A percentile compares a stretch with the other conserved stretches of the same genome.
Evolutionary conservation across 2,329 filamentous ascomycete genomes (phyloP).

Genomic region (Hymenoscyphus fraxineus): DNA sequence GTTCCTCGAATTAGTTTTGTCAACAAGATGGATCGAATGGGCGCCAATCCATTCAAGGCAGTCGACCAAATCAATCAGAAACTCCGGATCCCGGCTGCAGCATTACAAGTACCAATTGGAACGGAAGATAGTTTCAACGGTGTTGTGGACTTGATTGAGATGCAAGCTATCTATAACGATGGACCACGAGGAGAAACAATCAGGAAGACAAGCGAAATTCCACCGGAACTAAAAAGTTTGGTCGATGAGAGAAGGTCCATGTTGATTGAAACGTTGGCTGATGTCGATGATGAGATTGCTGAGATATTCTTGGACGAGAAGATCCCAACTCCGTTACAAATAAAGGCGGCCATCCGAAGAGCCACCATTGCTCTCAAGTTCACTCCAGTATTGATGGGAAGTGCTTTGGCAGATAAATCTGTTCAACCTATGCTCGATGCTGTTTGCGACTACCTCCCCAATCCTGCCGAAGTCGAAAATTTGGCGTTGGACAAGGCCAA

Average conservation of each 20-base stretch:
- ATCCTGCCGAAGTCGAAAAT: slow-evolving; percentile 86
- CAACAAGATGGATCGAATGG: slow-evolving; percentile 99
- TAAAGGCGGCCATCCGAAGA: slow-evolving; percentile 87
- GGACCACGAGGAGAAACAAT: slow-evolving; percentile 77
- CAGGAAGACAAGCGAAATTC: slow-evolving; percentile 73
- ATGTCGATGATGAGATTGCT: slow-evolving; percentile 97
- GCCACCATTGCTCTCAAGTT: slow-evolving; percentile 89
- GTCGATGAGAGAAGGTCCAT: slow-evolving; percentile 78
- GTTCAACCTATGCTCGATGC: slow-evolving; percentile 96
- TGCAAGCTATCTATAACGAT: slow-evolving; percentile 92
- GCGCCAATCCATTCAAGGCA: slow-evolving; percentile 95
- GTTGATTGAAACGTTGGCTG: slow-evolving; percentile 90
- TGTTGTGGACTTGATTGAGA: slow-evolving; percentile 86
- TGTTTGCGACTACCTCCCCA: slow-evolving; percentile 92
- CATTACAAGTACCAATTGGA: slow-evolving; percentile 92
- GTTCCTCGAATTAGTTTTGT: slow-evolving; percentile 93
- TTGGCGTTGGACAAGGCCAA: slow-evolving; percentile 79
- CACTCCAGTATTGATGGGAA: slow-evolving; percentile 93
- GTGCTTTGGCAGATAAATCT: slow-evolving; percentile 88
- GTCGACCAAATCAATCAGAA: slow-evolving; percentile 97
- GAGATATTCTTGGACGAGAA: slow-evolving; percentile 89
- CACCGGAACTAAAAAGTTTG: slow-evolving; percentile 70
- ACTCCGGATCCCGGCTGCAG: slow-evolving; percentile 86
- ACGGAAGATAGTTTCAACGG: slow-evolving; percentile 87
- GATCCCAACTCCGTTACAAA: slow-evolving; percentile 73